These are phyloP conservation scores for Mortierella sp. DNA, from an alignment of 371 early-diverging fungal genomes.

Conservation along the genomic window DNA sequence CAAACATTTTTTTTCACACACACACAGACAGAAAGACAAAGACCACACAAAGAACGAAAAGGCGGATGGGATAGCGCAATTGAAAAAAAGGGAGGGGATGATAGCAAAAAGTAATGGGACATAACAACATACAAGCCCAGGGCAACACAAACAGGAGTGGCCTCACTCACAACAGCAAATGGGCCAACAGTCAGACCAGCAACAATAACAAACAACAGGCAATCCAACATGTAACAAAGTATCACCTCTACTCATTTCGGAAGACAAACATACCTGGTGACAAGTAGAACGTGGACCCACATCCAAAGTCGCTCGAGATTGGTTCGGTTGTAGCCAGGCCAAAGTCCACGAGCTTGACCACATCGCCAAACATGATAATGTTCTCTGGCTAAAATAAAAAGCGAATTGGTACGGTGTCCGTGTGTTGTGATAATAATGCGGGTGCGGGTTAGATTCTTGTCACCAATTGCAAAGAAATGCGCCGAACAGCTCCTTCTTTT, in stretches of 20 bases:
- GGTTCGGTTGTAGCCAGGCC: slow-evolving; percentile 89
- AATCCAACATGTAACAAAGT: not conserved
- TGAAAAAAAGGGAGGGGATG: not conserved
- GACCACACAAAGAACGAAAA: not conserved
- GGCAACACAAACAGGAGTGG: no score
- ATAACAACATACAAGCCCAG: not conserved
- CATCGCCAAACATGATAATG: slow-evolving; percentile 68
- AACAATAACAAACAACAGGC: not conserved
- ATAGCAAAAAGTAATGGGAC: not conserved
- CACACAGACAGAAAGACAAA: not conserved
- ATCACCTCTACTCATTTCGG: not conserved
- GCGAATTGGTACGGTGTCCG: not conserved
- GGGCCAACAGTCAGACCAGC: not conserved
- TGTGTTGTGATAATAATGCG: not conserved
- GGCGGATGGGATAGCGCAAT: not conserved
- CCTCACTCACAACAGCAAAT: not conserved
- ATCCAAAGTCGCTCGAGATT: slow-evolving; percentile 86
- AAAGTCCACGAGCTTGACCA: slow-evolving; percentile 93
- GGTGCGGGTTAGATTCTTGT: not conserved
- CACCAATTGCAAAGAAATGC: not conserved
- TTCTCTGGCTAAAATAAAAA: slow-evolving; percentile 65
- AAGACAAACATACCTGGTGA: slow-evolving; percentile 76
- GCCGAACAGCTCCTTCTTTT: not conserved
- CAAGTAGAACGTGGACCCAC: slow-evolving; percentile 94
- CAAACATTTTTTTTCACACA: slow-evolving; percentile 6